Evolutionary conservation across 176 grass and related monocot species (phyloP).

Genomic region (Phragmites australis): DNA sequence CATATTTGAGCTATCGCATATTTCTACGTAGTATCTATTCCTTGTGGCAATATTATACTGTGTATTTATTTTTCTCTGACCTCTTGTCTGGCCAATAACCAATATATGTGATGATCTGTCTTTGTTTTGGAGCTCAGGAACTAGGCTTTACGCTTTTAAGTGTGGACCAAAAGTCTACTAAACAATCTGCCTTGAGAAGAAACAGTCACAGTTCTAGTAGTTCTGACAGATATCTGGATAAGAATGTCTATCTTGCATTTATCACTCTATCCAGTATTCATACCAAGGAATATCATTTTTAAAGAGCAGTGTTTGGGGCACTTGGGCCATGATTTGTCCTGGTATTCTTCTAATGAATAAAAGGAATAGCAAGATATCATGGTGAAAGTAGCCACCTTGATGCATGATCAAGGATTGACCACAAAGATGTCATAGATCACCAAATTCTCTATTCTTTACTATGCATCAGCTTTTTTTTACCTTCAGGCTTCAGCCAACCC

Average conservation of each 20-base stretch:
- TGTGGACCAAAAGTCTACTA: neutral
- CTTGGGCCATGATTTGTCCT: neutral
- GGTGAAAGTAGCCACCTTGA: neutral
- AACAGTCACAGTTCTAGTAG: neutral
- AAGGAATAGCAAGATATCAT: neutral
- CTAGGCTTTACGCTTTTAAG: neutral
- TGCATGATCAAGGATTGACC: neutral
- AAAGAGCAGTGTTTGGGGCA: neutral
- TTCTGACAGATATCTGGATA: constrained; percentile 9
- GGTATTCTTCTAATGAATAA: neutral
- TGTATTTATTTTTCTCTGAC: neutral
- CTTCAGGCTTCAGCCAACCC: neutral
- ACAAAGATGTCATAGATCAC: neutral
- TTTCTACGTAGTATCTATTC: no score
- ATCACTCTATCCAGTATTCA: neutral
- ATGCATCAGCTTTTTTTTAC: neutral
- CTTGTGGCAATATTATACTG: neutral
- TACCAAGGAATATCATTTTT: constrained; percentile 1
- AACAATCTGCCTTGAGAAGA: neutral
- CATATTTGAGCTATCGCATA: neutral
- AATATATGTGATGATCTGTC: neutral
- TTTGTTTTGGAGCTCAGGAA: constrained; percentile 9
- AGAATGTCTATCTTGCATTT: neutral
- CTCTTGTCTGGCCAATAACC: neutral
- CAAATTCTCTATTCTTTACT: neutral